Evolutionary conservation across 75 land plant genomes (phyloP).

Genomic region (Picea sitchensis): DNA sequence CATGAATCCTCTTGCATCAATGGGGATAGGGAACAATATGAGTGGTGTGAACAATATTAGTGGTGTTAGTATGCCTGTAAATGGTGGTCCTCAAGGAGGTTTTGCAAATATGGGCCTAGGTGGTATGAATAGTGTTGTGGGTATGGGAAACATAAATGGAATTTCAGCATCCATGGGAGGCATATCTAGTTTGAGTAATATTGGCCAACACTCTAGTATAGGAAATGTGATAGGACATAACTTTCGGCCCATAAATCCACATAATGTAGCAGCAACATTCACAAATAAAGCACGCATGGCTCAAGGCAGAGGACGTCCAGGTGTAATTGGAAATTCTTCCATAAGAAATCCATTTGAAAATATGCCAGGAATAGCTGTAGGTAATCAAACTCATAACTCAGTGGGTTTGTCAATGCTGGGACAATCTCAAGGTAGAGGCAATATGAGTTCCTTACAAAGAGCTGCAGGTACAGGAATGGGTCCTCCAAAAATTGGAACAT

Average conservation of each 20-base stretch:
- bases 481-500: slow-evolving; percentile 46
- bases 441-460: slow-evolving; percentile 49
- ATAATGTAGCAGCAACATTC: slow-evolving; percentile 35
- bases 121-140: slow-evolving; percentile 51
- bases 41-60: slow-evolving; percentile 28
- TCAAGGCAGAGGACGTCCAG: slow-evolving; percentile 34
- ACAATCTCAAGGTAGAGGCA: slow-evolving; percentile 42
- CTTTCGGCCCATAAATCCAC: slow-evolving; percentile 19
- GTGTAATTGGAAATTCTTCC: slow-evolving; percentile 11
- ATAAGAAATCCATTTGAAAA: slow-evolving; percentile 23
- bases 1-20: slow-evolving; percentile 13
- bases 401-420: slow-evolving; percentile 61
- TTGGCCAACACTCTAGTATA: slow-evolving; percentile 22
- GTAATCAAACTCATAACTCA: slow-evolving; percentile 55
- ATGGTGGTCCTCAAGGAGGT: slow-evolving; percentile 30
- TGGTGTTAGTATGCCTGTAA: slow-evolving; percentile 33
- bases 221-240: slow-evolving; percentile 41
- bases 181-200: slow-evolving; percentile 25
- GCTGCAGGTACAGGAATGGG: slow-evolving; percentile 45
- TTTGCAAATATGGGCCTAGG: slow-evolving; percentile 44
- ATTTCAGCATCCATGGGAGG: slow-evolving; percentile 49
- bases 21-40: slow-evolving; percentile 30
- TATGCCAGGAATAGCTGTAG: slow-evolving; percentile 39
- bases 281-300: slow-evolving; percentile 43
- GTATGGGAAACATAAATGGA: slow-evolving; percentile 40